A percentile compares a stretch with the other conserved stretches of the same genome.
Evolutionary conservation across 2,329 filamentous ascomycete species (phyloP).

Genomic region (Arthrobotrys entomopaga): DNA sequence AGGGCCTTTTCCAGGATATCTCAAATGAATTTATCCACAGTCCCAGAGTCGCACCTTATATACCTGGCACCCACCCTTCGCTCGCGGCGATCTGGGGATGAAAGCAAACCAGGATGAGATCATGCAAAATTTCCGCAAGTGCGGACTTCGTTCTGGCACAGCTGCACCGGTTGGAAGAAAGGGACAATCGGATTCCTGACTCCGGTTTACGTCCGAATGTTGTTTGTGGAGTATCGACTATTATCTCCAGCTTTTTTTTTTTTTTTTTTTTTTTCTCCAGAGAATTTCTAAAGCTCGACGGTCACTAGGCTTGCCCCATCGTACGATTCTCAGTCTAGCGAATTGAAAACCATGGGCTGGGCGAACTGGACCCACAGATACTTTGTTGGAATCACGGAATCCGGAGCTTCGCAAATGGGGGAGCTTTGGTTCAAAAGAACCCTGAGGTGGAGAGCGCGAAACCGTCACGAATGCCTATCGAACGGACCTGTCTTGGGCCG

Average conservation of each 20-base stretch:
- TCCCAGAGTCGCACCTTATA: conserved; percentile 39
- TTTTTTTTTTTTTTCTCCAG: too few relatives aligned
- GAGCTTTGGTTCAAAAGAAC: conserved; percentile 18
- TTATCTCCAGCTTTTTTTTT: conserved; percentile 5
- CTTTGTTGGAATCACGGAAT: conserved; percentile 23
- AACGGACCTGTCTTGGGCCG: conserved; percentile 51
- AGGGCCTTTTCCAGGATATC: conserved; percentile 48
- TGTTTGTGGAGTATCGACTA: conserved; percentile 48
- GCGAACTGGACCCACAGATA: conserved; percentile 36
- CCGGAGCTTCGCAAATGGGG: conserved; percentile 44
- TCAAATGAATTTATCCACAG: conserved; percentile 51
- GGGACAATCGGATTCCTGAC: conserved; percentile 46
- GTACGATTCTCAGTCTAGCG: conserved; percentile 54
- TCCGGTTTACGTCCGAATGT: conserved; percentile 54
- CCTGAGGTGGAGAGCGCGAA: conserved; percentile 40
- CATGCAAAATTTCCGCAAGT: conserved; percentile 56
- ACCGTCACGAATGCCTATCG: conserved; percentile 43
- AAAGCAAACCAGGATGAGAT: conserved; percentile 54
- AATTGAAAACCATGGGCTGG: conserved; percentile 40
- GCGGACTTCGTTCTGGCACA: conserved; percentile 32
- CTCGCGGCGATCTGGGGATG: conserved; percentile 51
- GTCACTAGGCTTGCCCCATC: conserved; percentile 45
- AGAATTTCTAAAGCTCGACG: neutral
- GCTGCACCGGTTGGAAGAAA: conserved; percentile 23
- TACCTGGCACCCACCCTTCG: conserved; percentile 46